Conservation (phyloP, 345 rosid genomes). For the Eucalyptus shirleyi region DNA sequence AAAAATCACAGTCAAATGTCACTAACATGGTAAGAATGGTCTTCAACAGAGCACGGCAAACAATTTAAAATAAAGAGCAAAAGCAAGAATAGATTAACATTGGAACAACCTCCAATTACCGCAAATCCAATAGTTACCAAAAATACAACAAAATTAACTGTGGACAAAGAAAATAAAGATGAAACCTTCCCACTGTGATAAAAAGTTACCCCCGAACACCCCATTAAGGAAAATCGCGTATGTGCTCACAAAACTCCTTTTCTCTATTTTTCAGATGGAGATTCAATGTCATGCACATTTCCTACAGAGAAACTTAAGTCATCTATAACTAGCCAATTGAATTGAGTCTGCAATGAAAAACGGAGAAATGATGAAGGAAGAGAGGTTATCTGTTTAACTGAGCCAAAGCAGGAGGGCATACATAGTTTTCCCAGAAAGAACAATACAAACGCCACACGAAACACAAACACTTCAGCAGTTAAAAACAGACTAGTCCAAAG, state of each 20-base stretch:
- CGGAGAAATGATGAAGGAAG: not conserved
- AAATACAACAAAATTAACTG: not conserved
- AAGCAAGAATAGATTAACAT: not conserved
- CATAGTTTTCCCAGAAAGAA: not conserved
- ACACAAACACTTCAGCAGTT: not conserved
- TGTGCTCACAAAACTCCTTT: not conserved
- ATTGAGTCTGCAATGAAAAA: not conserved
- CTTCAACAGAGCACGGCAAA: not conserved
- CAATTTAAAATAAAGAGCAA: not conserved
- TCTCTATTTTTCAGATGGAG: not conserved
- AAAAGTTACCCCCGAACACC: not conserved
- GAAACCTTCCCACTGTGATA: not conserved
- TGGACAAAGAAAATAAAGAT: not conserved
- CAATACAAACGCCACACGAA: not conserved
- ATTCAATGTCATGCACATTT: not conserved
- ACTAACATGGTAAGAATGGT: not conserved
- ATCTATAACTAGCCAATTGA: not conserved
- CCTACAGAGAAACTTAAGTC: not conserved
- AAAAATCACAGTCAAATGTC: not conserved
- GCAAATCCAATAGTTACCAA: not conserved
- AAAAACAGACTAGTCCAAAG: not conserved
- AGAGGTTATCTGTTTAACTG: not conserved
- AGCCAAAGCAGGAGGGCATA: not conserved
- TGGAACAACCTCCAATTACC: not conserved
- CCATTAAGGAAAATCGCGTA: not conserved